These are phyloP conservation scores for Cladosporium cucumerinum DNA, from an alignment of 2,329 filamentous ascomycete genomes.

Conservation along the genomic window DNA sequence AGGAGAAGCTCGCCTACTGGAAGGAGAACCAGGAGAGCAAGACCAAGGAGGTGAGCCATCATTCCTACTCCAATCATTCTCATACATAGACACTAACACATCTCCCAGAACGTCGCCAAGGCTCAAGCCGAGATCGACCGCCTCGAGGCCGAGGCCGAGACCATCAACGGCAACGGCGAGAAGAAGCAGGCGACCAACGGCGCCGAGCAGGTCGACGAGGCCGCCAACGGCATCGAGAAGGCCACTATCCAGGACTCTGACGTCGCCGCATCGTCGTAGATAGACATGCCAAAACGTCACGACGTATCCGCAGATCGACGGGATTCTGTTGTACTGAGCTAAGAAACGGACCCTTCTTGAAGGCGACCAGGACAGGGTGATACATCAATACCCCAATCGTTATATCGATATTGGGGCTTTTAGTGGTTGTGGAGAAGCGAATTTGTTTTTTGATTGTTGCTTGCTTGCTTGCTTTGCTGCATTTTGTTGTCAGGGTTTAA, in stretches of 20 bases:
- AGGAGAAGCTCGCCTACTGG: conserved; percentile 87
- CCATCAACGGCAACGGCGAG: conserved; percentile 48
- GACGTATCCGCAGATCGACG: neutral
- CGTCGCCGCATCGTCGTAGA: conserved; percentile 15
- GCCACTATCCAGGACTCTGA: conserved; percentile 55
- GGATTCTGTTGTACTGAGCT: neutral
- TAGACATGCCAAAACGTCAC: conserved; percentile 4
- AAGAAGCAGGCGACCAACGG: conserved; percentile 56
- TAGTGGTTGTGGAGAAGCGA: neutral
- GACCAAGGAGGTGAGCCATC: conserved; percentile 75
- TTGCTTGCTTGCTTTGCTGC: conserved; percentile 1
- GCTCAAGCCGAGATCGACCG: conserved; percentile 93
- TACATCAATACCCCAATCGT: neutral
- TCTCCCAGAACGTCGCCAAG: conserved; percentile 82
- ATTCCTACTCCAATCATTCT: conserved; percentile 3
- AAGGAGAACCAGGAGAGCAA: conserved; percentile 85
- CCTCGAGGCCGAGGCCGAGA: conserved; percentile 67
- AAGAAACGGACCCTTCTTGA: neutral
- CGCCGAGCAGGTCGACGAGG: conserved; percentile 57
- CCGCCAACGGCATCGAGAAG: conserved; percentile 57
- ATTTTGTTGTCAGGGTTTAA: conserved; percentile 13
- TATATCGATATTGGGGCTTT: neutral
- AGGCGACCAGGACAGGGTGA: neutral
- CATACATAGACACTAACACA: neutral
- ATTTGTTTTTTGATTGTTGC: neutral